These are phyloP conservation scores for Protomyces inouyei DNA, from an alignment of 1,139 yeast species.

Conservation along the genomic window DNA sequence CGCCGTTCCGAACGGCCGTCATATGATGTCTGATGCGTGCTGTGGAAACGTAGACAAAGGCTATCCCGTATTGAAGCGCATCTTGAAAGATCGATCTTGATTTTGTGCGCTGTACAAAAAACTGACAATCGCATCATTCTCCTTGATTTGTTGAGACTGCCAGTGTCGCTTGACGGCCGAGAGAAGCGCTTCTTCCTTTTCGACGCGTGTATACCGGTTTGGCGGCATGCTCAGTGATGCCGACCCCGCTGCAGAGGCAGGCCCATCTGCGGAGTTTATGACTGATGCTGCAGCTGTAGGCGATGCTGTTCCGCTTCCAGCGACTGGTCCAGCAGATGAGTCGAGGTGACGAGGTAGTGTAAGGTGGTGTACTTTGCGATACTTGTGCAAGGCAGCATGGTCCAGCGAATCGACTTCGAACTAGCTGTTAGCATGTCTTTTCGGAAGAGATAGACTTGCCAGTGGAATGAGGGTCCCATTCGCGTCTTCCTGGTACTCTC, in stretches of 20 bases:
- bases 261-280: neutral
- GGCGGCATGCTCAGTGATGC: neutral
- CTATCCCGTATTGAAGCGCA: slow-evolving; percentile 7
- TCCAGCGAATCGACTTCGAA: slow-evolving; percentile 13
- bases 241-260: neutral
- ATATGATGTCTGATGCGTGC: neutral
- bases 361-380: slow-evolving; percentile 15
- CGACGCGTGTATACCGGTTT: slow-evolving; percentile 12
- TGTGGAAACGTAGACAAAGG: neutral
- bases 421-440: neutral
- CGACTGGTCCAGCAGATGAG: neutral
- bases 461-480: neutral
- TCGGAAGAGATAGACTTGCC: neutral
- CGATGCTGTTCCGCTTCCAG: neutral
- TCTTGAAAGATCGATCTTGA: slow-evolving; percentile 23
- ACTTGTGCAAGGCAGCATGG: slow-evolving; percentile 6
- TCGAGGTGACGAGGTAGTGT: slow-evolving; percentile 3
- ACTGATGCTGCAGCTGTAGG: neutral
- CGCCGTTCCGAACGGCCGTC: neutral
- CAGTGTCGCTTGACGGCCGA: slow-evolving; percentile 18
- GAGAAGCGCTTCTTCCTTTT: slow-evolving; percentile 13
- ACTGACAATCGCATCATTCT: slow-evolving; percentile 15
- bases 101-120: slow-evolving; percentile 17
- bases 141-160: slow-evolving; percentile 13
- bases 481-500: slow-evolving; percentile 10